Conservation (phyloP, 495 filamentous ascomycete genomes). For the Trichoderma orchidacearum region DNA sequence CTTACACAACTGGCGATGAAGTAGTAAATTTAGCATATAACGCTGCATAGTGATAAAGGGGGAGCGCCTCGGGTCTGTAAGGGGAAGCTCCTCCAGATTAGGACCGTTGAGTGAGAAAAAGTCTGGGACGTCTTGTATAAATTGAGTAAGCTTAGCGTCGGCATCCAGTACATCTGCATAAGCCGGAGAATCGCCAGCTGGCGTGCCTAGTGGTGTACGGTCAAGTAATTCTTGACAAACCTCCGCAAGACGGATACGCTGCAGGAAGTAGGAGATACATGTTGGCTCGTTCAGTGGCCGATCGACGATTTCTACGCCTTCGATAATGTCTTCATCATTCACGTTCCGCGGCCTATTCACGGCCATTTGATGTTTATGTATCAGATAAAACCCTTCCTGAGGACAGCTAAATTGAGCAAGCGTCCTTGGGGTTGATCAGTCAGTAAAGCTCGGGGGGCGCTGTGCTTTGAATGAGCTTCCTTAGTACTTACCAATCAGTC, state of each 20-base stretch:
- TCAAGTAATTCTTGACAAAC: constrained; percentile 27
- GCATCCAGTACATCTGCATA: constrained; percentile 15
- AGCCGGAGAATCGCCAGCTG: constrained; percentile 1
- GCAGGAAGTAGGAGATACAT: constrained; percentile 28
- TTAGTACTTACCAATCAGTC: constrained; percentile 23
- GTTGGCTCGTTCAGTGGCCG: constrained; percentile 25
- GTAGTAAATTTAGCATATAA: constrained; percentile 19
- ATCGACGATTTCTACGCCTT: constrained; percentile 12
- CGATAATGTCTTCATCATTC: constrained; percentile 26
- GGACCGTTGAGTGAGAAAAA: not conserved
- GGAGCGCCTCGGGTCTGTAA: constrained; percentile 8
- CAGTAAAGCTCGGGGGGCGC: not conserved
- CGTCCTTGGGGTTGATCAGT: not conserved
- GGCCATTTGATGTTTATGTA: constrained; percentile 22
- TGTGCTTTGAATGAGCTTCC: not conserved
- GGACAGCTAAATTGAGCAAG: constrained; percentile 11
- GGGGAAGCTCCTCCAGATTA: not conserved
- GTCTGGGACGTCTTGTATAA: constrained; percentile 7
- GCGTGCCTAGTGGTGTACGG: constrained; percentile 12
- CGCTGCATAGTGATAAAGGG: constrained; percentile 15
- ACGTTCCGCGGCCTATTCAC: constrained; percentile 25
- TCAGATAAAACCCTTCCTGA: constrained; percentile 21
- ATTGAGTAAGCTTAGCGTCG: constrained; percentile 16
- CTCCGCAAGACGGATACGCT: constrained; percentile 26
- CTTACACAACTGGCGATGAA: constrained; percentile 25